Percentiles rank a stretch among this genome's conserved stretches.
Conservation (phyloP, 2,329 filamentous ascomycete species). For the Colletotrichum neosansevieriae region DNA sequence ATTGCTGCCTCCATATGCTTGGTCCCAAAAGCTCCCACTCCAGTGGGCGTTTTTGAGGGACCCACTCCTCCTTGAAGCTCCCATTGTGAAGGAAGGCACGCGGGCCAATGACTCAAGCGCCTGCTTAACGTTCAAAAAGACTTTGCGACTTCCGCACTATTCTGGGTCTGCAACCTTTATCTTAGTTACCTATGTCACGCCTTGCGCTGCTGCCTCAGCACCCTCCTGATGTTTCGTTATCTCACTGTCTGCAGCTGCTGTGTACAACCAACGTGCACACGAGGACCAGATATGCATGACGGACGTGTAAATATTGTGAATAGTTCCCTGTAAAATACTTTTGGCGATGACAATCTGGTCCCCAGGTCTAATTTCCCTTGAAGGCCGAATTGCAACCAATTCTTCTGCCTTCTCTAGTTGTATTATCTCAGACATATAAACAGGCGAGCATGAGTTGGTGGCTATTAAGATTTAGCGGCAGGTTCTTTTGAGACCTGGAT, state of each 20-base stretch:
- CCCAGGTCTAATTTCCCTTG: background rate
- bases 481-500: background rate
- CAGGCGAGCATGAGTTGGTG: background rate
- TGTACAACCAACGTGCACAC: background rate
- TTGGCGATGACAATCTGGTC: background rate
- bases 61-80: background rate
- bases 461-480: background rate
- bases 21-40: background rate
- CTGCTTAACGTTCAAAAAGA: background rate
- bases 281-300: background rate
- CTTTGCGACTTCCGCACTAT: background rate
- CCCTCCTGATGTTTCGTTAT: background rate
- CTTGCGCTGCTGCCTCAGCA: background rate
- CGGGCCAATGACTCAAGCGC: background rate
- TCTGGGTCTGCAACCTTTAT: background rate
- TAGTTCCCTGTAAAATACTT: background rate
- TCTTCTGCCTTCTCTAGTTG: background rate
- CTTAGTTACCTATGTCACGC: background rate
- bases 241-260: background rate
- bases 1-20: background rate
- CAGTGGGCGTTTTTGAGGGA: background rate
- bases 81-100: background rate
- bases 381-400: slow-evolving; percentile 1
- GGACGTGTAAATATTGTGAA: background rate
- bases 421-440: background rate